These are phyloP conservation scores for Plectosphaerella plurivora DNA, from an alignment of 2,329 filamentous ascomycete genomes.

Conservation along the genomic window DNA sequence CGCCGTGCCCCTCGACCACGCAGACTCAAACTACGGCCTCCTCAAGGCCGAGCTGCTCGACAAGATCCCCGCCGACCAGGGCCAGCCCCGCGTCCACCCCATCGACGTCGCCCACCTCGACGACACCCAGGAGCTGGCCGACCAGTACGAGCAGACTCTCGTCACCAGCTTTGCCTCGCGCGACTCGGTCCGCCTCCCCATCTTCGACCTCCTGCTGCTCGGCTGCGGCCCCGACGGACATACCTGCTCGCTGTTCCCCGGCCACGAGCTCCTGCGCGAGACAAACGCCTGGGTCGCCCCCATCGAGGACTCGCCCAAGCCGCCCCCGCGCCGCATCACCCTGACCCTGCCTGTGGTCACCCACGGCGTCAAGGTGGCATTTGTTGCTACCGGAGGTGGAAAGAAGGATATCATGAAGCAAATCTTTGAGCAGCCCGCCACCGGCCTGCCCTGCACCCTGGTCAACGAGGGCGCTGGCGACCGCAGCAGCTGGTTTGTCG, in stretches of 20 bases:
- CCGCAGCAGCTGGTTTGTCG: slow-evolving; percentile 93
- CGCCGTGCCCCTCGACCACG: slow-evolving; percentile 84
- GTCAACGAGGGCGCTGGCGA: slow-evolving; percentile 83
- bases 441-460: slow-evolving; percentile 76
- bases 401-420: slow-evolving; percentile 92
- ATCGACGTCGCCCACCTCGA: slow-evolving; percentile 64
- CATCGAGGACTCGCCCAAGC: slow-evolving; percentile 92
- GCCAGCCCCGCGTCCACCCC: slow-evolving; percentile 68
- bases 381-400: slow-evolving; percentile 81
- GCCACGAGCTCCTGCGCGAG: slow-evolving; percentile 81
- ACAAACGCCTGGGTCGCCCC: slow-evolving; percentile 86
- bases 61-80: slow-evolving; percentile 69
- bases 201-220: slow-evolving; percentile 90
- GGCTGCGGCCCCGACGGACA: slow-evolving; percentile 95
- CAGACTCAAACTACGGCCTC: slow-evolving; percentile 90
- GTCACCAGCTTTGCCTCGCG: slow-evolving; percentile 83
- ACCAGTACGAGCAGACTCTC: slow-evolving; percentile 86
- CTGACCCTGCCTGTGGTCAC: slow-evolving; percentile 87
- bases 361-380: slow-evolving; percentile 81
- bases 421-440: slow-evolving; percentile 77
- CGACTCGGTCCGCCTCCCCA: slow-evolving; percentile 89
- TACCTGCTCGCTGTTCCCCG: slow-evolving; percentile 94
- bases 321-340: slow-evolving; percentile 84
- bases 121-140: slow-evolving; percentile 87
- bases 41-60: slow-evolving; percentile 83